Evolutionary conservation across 106 monocot genomes (phyloP).

Genomic region (Platanthera zijinensis): DNA sequence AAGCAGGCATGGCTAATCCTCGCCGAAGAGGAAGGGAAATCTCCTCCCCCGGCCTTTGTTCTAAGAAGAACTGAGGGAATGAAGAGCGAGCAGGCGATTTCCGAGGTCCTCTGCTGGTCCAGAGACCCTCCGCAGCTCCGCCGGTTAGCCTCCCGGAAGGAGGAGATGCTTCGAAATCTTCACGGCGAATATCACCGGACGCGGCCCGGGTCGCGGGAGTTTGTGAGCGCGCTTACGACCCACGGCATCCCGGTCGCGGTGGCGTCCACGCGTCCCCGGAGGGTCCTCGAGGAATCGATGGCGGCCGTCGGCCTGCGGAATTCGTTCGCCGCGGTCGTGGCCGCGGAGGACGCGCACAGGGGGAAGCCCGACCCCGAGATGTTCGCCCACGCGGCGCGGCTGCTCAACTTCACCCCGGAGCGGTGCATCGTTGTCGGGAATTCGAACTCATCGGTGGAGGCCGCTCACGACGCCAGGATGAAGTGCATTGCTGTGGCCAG

Average conservation of each 20-base stretch:
- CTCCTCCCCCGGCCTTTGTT: slow-evolving; percentile 63
- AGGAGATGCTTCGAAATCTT: slow-evolving; percentile 52
- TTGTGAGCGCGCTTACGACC: slow-evolving; percentile 46
- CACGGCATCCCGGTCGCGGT: slow-evolving; percentile 80
- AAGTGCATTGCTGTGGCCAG: slow-evolving; percentile 92
- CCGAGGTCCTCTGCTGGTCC: slow-evolving; percentile 95
- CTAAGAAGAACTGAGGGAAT: slow-evolving; percentile 75
- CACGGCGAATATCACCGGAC: slow-evolving; percentile 47
- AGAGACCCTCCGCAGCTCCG: slow-evolving; percentile 59
- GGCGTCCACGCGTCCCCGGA: slow-evolving; percentile 58
- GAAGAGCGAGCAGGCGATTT: slow-evolving; percentile 93
- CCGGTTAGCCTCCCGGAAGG: slow-evolving; percentile 57
- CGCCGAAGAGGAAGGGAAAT: slow-evolving; percentile 72
- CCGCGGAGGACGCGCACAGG: slow-evolving; percentile 77
- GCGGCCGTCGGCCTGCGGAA: slow-evolving; percentile 47
- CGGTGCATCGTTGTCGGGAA: slow-evolving; percentile 93
- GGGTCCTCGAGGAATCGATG: slow-evolving; percentile 52
- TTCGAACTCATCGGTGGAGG: slow-evolving; percentile 86
- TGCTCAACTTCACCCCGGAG: slow-evolving; percentile 71
- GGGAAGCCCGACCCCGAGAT: slow-evolving; percentile 98
- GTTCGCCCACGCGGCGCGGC: slow-evolving; percentile 74
- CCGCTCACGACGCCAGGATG: slow-evolving; percentile 84
- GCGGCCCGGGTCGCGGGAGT: slow-evolving; percentile 62
- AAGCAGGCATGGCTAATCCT: slow-evolving; percentile 64
- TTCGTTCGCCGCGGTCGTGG: slow-evolving; percentile 45